Base-by-base conservation (phyloP, 345 rosid genomes). In the Eucalyptus erythrocorys region DNA sequence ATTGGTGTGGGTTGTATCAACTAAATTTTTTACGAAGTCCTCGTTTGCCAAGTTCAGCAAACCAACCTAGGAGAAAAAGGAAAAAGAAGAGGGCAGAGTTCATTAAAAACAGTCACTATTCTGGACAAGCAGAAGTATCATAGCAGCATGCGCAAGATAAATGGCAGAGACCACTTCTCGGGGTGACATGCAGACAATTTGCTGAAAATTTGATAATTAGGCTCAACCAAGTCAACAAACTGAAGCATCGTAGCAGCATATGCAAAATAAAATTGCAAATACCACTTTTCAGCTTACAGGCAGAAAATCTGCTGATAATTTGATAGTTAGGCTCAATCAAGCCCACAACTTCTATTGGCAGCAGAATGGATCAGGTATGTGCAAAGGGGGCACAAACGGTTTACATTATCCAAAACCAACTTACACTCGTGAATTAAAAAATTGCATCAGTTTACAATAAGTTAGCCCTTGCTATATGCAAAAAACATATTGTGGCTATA, bases 1-100 rank as follows among this genome's bases (percentile, higher is more conserved):
- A 90, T 92, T 88, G 87, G 89, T 87, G 87, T 95, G 98, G 87
- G 92, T 91, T 55, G 48, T 93, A 88, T 94, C 97, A 88, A 96
- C 93, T 49, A 96, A 19, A 87, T 90, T 92, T 89, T 71, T 85
- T 47, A 94, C 99, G 43, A 94, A 96, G n/a, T 96, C 99, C 92
- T 98, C 99, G 82, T 98, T 94, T 89, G 97, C 99, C 96, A 96
- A 92, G 94, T 98, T 97, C 94, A 98, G 82, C 90, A 98, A 91
- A 71, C 98, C 99, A 92, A 96, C 92, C 99, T 98, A 88, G 43
- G 81, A 71, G 84, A 76, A 42, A 24, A 48, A 90, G 50, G n/a
- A 55, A 40, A 87, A 47, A 53, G 49, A 37, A 85, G 34, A 27
- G 24, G 42, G 51, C 87, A 71, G 32, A 89, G 45, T 5, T 57